These are phyloP conservation scores for Plantago ovata DNA, from an alignment of 257 asterid genomes.

Conservation along the genomic window DNA sequence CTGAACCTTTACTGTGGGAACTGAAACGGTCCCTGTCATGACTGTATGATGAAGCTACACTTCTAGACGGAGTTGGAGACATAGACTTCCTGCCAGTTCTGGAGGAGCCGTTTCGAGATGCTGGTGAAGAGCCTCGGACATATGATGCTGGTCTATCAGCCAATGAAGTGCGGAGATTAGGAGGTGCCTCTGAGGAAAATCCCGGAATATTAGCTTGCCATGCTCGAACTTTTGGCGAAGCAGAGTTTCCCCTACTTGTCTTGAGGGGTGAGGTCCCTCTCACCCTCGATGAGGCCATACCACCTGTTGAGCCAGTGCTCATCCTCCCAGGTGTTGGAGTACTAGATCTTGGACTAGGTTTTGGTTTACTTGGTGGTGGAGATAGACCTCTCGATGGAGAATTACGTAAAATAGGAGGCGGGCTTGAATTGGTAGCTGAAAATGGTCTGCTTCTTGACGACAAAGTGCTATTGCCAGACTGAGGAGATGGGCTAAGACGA, in stretches of 20 bases:
- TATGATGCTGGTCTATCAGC: slow-evolving; percentile 92
- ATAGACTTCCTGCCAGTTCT: slow-evolving; percentile 82
- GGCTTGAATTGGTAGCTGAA: slow-evolving; percentile 64
- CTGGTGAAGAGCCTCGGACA: slow-evolving; percentile 96
- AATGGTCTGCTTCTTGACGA: slow-evolving; percentile 71
- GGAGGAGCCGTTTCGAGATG: slow-evolving; percentile 67
- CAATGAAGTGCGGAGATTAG: slow-evolving; percentile 92
- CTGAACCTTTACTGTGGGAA: slow-evolving; percentile 71
- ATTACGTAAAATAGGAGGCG: slow-evolving; percentile 54
- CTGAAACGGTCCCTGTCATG: slow-evolving; percentile 70
- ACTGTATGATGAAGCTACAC: slow-evolving; percentile 70
- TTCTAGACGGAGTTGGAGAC: slow-evolving; percentile 91
- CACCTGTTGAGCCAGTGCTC: slow-evolving; percentile 65
- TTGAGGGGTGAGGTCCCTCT: slow-evolving; percentile 81
- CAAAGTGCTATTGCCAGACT: slow-evolving; percentile 42
- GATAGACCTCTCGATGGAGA: slow-evolving; percentile 65
- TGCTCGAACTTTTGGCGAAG: slow-evolving; percentile 78
- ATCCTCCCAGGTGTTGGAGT: slow-evolving; percentile 72
- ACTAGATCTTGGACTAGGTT: slow-evolving; percentile 52
- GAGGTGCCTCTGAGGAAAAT: slow-evolving; percentile 86
- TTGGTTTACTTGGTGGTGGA: slow-evolving; percentile 66
- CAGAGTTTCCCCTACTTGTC: slow-evolving; percentile 68
- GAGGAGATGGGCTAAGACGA: slow-evolving; percentile 83
- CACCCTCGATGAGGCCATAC: slow-evolving; percentile 44
- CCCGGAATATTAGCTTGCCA: slow-evolving; percentile 90